Evolutionary conservation across 495 filamentous ascomycete genomes (phyloP).

Genomic region (Tuber borchii): DNA sequence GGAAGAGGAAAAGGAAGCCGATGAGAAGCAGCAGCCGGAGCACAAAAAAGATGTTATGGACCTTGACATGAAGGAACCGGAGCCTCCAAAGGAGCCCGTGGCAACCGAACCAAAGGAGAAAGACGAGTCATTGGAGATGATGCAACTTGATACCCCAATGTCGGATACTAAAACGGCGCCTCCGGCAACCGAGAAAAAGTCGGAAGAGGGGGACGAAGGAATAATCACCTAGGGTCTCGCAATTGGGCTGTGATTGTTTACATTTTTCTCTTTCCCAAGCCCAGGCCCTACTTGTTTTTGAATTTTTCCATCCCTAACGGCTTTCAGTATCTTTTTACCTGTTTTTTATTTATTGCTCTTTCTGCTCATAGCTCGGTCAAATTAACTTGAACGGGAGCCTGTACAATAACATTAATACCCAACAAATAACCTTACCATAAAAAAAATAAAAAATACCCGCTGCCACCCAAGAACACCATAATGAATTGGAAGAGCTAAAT

Average conservation of each 20-base stretch:
- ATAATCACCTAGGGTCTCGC: neutral
- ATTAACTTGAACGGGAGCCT: neutral
- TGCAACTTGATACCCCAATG: neutral
- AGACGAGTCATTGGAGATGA: slow-evolving; percentile 1
- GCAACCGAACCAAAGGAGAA: neutral
- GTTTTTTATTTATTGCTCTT: neutral
- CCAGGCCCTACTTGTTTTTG: neutral
- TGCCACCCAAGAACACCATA: neutral
- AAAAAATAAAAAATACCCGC: neutral
- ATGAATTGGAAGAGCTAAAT: neutral
- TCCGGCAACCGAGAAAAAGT: neutral
- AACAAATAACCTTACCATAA: neutral
- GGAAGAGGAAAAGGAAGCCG: slow-evolving; percentile 1
- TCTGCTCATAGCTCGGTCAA: slow-evolving; percentile 1
- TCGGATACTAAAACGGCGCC: neutral
- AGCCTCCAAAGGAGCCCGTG: neutral
- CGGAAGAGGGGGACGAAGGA: neutral
- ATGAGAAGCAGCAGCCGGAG: slow-evolving; percentile 6
- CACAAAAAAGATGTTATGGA: slow-evolving; percentile 22
- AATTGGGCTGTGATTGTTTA: neutral
- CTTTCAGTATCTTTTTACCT: neutral
- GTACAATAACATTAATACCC: slow-evolving; percentile 3
- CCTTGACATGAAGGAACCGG: slow-evolving; percentile 2
- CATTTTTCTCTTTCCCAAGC: neutral
- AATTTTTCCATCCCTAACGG: neutral